These are phyloP conservation scores for Serendipita indica DNA, from an alignment of 768 basidiomycete genomes.

Conservation along the genomic window DNA sequence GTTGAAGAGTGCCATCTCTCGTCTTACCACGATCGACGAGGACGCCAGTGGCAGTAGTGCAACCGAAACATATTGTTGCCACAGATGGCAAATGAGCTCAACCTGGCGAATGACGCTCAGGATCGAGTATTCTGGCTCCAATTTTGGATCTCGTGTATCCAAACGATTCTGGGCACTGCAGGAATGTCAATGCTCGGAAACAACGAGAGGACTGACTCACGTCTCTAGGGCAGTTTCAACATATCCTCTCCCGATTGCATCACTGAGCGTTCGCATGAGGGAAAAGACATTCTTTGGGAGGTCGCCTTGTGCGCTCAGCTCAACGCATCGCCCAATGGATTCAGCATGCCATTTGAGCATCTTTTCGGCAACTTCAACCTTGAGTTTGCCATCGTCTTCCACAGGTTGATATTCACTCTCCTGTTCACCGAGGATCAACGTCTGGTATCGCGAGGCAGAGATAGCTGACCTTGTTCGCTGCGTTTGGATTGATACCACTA, in stretches of 20 bases:
- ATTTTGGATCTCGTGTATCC: slow-evolving; percentile 57
- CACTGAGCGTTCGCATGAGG: slow-evolving; percentile 69
- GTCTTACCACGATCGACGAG: slow-evolving; percentile 69
- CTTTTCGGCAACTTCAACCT: slow-evolving; percentile 62
- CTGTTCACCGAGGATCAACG: slow-evolving; percentile 18
- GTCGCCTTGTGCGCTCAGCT: slow-evolving; percentile 67
- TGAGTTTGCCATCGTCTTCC: slow-evolving; percentile 74
- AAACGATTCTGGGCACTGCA: slow-evolving; percentile 53
- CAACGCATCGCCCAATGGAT: slow-evolving; percentile 85
- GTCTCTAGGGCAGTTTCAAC: slow-evolving; percentile 87
- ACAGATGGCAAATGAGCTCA: slow-evolving; percentile 85
- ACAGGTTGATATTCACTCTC: slow-evolving; percentile 33
- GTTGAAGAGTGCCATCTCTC: slow-evolving; percentile 89
- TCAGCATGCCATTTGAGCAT: slow-evolving; percentile 98
- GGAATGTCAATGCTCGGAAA: background rate
- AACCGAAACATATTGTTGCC: slow-evolving; percentile 91
- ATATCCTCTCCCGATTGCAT: slow-evolving; percentile 69
- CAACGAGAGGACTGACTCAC: slow-evolving; percentile 34
- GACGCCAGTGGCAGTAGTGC: slow-evolving; percentile 79
- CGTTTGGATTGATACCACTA: slow-evolving; percentile 45
- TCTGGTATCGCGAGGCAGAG: slow-evolving; percentile 18
- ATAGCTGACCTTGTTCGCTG: slow-evolving; percentile 15
- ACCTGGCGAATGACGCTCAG: slow-evolving; percentile 51
- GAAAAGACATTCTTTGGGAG: slow-evolving; percentile 86
- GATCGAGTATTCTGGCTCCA: slow-evolving; percentile 63